Conservation (phyloP, 805 yeast genomes). For the Saccharomycopsis sp. region DNA sequence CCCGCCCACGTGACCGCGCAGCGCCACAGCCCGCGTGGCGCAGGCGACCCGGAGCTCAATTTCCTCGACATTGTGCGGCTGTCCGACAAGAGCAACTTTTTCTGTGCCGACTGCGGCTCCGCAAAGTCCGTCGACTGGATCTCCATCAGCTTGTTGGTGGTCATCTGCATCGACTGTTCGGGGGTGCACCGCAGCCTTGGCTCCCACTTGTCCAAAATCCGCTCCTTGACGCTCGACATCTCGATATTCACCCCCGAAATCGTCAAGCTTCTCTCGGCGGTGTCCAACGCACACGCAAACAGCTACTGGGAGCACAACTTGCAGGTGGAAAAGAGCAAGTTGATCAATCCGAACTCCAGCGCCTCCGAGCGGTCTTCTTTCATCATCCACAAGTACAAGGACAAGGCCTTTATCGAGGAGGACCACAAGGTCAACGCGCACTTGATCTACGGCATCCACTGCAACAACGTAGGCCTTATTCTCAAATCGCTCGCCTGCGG, state of each 20-base stretch:
- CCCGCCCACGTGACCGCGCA: background rate
- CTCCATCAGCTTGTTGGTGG: constrained; percentile 63
- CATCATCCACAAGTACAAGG: constrained; percentile 59
- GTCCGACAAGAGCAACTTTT: constrained; percentile 46
- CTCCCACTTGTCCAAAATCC: constrained; percentile 68
- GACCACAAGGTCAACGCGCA: constrained; percentile 28
- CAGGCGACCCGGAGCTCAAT: constrained; percentile 7
- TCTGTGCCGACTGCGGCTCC: constrained; percentile 77
- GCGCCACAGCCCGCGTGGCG: background rate
- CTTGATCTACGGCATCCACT: constrained; percentile 47
- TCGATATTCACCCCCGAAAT: constrained; percentile 52
- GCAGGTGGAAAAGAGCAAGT: constrained; percentile 12
- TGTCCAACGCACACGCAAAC: constrained; percentile 51
- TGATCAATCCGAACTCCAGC: constrained; percentile 32
- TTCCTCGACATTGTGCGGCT: constrained; percentile 25
- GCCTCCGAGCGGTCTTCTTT: constrained; percentile 48
- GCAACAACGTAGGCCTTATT: constrained; percentile 40
- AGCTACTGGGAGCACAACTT: constrained; percentile 48
- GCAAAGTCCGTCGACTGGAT: constrained; percentile 75
- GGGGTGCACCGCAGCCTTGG: constrained; percentile 87
- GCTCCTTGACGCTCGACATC: constrained; percentile 68
- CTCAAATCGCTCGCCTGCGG: constrained; percentile 39
- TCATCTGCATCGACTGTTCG: constrained; percentile 78
- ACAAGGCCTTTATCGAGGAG: constrained; percentile 37
- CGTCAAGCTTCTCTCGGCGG: constrained; percentile 46